Evolutionary conservation across 2,329 filamentous ascomycete genomes (phyloP).

Genomic region (Zalaria obscura): DNA sequence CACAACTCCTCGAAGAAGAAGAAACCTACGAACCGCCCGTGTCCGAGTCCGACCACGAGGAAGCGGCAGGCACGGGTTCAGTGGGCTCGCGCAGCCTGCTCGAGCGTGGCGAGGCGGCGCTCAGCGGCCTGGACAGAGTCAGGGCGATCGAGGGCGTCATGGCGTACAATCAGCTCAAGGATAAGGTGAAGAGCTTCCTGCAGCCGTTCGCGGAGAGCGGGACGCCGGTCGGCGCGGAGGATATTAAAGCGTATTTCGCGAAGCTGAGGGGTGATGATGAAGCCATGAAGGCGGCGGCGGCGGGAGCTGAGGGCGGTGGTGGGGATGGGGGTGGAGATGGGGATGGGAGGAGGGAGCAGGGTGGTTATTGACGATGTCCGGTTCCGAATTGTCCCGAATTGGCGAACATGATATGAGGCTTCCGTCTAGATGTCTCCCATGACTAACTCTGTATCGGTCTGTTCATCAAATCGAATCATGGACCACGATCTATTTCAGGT

Average conservation of each 20-base stretch:
- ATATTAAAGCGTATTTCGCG: conserved; percentile 94
- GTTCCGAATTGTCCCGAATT: no score
- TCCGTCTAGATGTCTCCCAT: no score
- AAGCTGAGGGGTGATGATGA: conserved; percentile 79
- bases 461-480: no score
- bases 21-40: conserved; percentile 86
- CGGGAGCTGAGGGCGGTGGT: conserved; percentile 29
- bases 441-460: no score
- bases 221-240: conserved; percentile 75
- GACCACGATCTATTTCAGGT: no score
- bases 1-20: conserved; percentile 84
- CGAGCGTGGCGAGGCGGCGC: conserved; percentile 81
- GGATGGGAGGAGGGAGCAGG: conserved; percentile 13
- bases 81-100: conserved; percentile 69
- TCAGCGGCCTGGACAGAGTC: conserved; percentile 85
- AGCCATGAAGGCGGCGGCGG: conserved; percentile 50
- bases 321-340: conserved; percentile 18
- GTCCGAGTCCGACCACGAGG: conserved; percentile 43
- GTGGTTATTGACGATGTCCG: not conserved
- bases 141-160: conserved; percentile 88
- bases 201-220: conserved; percentile 89
- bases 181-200: conserved; percentile 90
- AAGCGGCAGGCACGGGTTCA: conserved; percentile 37
- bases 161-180: conserved; percentile 93
- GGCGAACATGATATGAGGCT: no score